Evolutionary conservation across 2,329 filamentous ascomycete species (phyloP), one percentile per base, ranked within the genome.

Genomic region (Aspergillus ochraceoroseus): DNA sequence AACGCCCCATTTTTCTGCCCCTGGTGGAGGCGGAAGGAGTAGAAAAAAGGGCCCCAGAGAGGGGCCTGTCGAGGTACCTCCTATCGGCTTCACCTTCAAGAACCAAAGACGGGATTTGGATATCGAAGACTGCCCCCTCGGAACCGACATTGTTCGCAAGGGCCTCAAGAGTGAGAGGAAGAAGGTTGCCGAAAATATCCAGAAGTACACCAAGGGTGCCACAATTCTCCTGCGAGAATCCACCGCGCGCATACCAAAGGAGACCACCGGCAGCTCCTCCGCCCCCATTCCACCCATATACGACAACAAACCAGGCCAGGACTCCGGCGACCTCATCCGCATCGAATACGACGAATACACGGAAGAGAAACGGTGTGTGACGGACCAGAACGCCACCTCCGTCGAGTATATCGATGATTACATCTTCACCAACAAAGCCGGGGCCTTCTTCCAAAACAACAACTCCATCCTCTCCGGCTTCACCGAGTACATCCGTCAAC

Each of bases 381-480:
- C 89, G 3, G 82, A 95, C 67, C 79, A 80, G 62, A 94, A 90
- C 51, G 83, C 77, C 49, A 85, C 76, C 35, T 82, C 85, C 3
- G 89, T 85, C 19, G 92, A 98, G 65, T 95, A 94, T 67, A 78
- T 98, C 48, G 87, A 83, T 58, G 70, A 80, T 63, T 92, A 84
- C 70, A 72, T 82, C 58, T 95, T 98, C 70, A 82, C 82, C 62
- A 96, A 94, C 70, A 87, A 85, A 2, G 92, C 92, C 7, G 89
- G 89, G 44, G 81, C 87, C 37, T 98, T 98, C 72, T 98, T 98
- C 77, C 92, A 98, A 62, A 98, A 98, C 75, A 98, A 98, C 76
- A 96, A 96, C 73, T 94, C 88, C 40, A 96, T 98, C 66, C 82
- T 98, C 15, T 80, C 86, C 19, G 69, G 72, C 11, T 94, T 96